phyloP scores from a whole-genome alignment of 2,329 filamentous ascomycete species.

The Cercospora canescens region DNA sequence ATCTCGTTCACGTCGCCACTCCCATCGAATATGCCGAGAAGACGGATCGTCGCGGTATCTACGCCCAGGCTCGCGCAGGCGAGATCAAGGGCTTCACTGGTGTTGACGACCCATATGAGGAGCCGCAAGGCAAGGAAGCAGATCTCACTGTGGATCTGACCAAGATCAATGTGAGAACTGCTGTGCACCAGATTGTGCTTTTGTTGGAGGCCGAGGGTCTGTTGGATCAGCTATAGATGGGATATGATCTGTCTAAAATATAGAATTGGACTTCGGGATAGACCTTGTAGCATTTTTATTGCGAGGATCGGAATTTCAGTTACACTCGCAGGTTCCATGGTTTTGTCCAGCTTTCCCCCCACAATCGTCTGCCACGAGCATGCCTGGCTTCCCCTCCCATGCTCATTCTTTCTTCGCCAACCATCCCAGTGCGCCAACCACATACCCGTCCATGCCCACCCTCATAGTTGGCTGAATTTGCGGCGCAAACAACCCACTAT shows the following conservation, averaged over 20 bases:
- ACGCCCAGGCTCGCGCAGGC: conserved; percentile 76
- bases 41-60: conserved; percentile 91
- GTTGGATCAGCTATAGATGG: conserved; percentile 63
- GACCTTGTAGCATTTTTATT: not conserved
- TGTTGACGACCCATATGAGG: conserved; percentile 95
- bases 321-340: no score
- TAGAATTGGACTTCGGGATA: not conserved
- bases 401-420: conserved; percentile 24
- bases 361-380: not conserved
- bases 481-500: conserved; percentile 60
- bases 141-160: conserved; percentile 82
- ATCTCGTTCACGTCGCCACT: conserved; percentile 92
- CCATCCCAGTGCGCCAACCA: conserved; percentile 37
- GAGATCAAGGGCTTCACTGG: conserved; percentile 99
- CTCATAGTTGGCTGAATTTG: conserved; percentile 59
- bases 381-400: conserved; percentile 3
- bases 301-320: not conserved
- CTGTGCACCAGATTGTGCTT: conserved; percentile 95
- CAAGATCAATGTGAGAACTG: conserved; percentile 85
- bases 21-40: conserved; percentile 90
- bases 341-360: not conserved
- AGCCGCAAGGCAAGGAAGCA: conserved; percentile 75
- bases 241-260: not conserved
- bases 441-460: conserved; percentile 46
- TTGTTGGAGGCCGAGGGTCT: conserved; percentile 87